Evolutionary conservation across 2,329 filamentous ascomycete genomes (phyloP), one percentile per base, ranked within the genome.

Genomic region (Herpotrichia juniperi): DNA sequence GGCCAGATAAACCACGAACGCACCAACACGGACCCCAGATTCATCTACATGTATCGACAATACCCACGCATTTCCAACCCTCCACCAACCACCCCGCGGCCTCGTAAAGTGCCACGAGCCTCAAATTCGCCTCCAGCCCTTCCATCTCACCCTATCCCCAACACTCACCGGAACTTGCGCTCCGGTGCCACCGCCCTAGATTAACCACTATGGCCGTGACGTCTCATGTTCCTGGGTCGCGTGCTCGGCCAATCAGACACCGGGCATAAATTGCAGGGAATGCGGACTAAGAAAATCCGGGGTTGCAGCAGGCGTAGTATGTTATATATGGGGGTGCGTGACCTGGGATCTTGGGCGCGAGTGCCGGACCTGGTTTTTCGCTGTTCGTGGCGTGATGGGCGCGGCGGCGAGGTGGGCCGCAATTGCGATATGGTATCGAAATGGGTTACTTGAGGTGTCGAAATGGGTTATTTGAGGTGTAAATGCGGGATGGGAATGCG

Each of bases 181-280:
- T 51, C 64, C 63, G 64, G 54, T 45, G 44, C 28, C 22, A 48
- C 48, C 43, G 48, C 37, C 50, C 50, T 66, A 63, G 47, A 69
- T 69, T 65, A 64, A 64, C 56, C 57, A 66, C 64, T 68, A 56
- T 67, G 37, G 48, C 58, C 58, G 51, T 46, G 26, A 49, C 54
- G 51, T 52, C 50, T 53, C 61, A 64, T 21, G 34, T 59, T 63
- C 56, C 59, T 53, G 16, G 39, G 21, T 12, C 37, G 17, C 34
- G 16, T 31, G 32, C 42, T 63, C 62, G 62, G 63, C 62, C 62
- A 66, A 46, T 46, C 3, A 19, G 12, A 24, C n/a, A 7, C 3
- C 4, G 8, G 12, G 8, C 8, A 31, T 21, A 46, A 8, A 46
- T 46, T 46, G 17, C 31, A 25, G 17, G 25, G 47, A 19, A 17